A percentile compares a stretch with the other conserved stretches of the same genome.
Evolutionary conservation across 2,329 filamentous ascomycete species (phyloP).

Genomic region (Clathrospora elynae): DNA sequence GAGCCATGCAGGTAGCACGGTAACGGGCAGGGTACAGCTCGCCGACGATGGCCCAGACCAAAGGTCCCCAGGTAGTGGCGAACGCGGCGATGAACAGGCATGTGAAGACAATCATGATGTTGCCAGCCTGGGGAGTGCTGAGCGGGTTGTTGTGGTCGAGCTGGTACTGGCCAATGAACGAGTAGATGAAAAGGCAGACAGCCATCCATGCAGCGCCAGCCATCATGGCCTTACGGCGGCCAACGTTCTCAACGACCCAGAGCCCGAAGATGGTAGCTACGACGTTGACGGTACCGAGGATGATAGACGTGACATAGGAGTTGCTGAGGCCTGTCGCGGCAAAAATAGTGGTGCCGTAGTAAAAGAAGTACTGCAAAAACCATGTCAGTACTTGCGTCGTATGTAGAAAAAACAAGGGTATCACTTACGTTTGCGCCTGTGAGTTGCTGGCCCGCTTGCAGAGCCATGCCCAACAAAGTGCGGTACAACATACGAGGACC

Average conservation of each 20-base stretch:
- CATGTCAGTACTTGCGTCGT: no score
- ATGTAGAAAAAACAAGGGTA: no score
- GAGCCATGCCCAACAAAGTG: conserved; percentile 64
- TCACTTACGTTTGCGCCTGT: conserved; percentile 63
- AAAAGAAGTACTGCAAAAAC: conserved; percentile 66
- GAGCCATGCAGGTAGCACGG: conserved; percentile 53
- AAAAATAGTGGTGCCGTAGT: conserved; percentile 57
- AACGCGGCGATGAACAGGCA: conserved; percentile 71
- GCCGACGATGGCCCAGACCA: conserved; percentile 72
- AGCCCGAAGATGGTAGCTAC: conserved; percentile 53
- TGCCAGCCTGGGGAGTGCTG: conserved; percentile 55
- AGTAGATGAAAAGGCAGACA: conserved; percentile 63
- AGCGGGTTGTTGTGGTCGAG: conserved; percentile 42
- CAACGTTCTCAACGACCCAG: conserved; percentile 55
- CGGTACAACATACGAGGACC: conserved; percentile 71
- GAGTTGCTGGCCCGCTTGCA: conserved; percentile 70
- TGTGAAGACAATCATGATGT: conserved; percentile 70
- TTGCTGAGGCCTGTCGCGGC: conserved; percentile 49
- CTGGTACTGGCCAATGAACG: conserved; percentile 53
- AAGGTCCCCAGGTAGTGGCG: conserved; percentile 71
- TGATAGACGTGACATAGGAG: conserved; percentile 56
- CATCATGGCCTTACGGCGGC: conserved; percentile 55
- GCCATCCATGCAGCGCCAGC: conserved; percentile 56
- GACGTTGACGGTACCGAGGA: conserved; percentile 58
- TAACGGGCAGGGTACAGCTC: conserved; percentile 69